Evolutionary conservation across 305 asterid species (phyloP), one percentile per base, ranked within the genome.

Genomic region (Fraxinus velutina): DNA sequence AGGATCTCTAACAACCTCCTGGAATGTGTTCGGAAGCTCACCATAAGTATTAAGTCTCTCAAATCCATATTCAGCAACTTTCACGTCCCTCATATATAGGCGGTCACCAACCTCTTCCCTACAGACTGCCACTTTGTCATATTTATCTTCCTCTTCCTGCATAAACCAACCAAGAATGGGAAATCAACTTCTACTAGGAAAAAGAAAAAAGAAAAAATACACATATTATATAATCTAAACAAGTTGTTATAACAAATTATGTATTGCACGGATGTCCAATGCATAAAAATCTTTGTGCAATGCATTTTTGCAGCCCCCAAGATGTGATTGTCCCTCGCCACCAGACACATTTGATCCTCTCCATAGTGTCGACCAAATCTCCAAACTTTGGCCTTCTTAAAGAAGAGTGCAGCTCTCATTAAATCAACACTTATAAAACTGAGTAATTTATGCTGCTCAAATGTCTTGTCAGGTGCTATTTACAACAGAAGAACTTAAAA

Each of bases 91-190:
- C 91, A 88, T 79, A 50, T 87, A 93, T 36, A 89, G 0, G 80
- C 91, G 92, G 82, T 91, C 93, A 75, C 88, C 87, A 21, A 70
- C 80, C 50, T 86, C 77, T 57, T 86, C 90, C 66, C 75, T 68
- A 82, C 93, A 95, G 29, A 88, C 88, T n/a, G 98, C 98, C 81
- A 93, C 92, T 87, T 90, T 92, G 88, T 95, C 99, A 82, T 75
- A 92, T 85, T 90, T 90, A 75, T 95, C 97, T 89, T 93, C 98
- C 87, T 95, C 99, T 70, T 95, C 98, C 98, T 94, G 90, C 75
- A 80, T 70, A 42, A 50, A 30, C 71, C 60, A 86, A 78, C 68
- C 75, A 44, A 42, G 24, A 19, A 52, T 34, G 39, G 50, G 2
- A 19, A 70, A 30, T 34, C 36, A n/a, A 33, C 32, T 71, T 71